Percentiles rank a stretch among this genome's conserved stretches.
phyloP scores from a whole-genome alignment of 768 basidiomycete genomes.

The Xerocomus spinulosus region DNA sequence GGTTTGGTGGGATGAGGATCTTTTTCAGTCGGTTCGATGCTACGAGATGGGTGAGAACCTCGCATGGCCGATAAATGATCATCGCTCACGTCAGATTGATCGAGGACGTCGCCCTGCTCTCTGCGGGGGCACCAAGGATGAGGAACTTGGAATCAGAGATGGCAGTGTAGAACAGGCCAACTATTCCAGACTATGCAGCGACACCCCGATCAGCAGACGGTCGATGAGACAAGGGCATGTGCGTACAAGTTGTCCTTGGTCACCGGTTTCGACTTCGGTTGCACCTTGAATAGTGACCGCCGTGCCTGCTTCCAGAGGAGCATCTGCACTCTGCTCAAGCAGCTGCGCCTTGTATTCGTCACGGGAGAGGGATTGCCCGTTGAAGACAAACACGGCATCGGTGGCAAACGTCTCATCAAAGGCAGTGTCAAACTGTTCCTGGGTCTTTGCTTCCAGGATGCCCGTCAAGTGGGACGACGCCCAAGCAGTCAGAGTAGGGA shows the following conservation, averaged over 20 bases:
- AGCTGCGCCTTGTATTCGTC: constrained; percentile 39
- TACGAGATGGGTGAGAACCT: constrained; percentile 2
- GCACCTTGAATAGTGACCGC: constrained; percentile 23
- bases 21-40: constrained; percentile 30
- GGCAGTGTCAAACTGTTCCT: constrained; percentile 30
- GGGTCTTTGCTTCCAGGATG: constrained; percentile 37
- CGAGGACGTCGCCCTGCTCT: constrained; percentile 32
- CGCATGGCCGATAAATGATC: not conserved
- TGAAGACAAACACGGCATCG: constrained; percentile 36
- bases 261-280: constrained; percentile 25
- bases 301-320: constrained; percentile 8
- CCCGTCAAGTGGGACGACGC: constrained; percentile 36
- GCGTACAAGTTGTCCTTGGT: constrained; percentile 26
- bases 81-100: constrained; percentile 36
- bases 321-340: constrained; percentile 24
- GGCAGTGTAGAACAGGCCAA: constrained; percentile 38
- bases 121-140: constrained; percentile 32
- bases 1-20: constrained; percentile 13
- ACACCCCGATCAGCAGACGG: not conserved
- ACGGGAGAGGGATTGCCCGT: constrained; percentile 37
- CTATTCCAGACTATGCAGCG: constrained; percentile 24
- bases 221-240: not conserved
- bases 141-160: constrained; percentile 31
- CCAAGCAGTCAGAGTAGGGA: constrained; percentile 41
- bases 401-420: constrained; percentile 41